Evolutionary conservation across 2,329 filamentous ascomycete genomes (phyloP), one percentile per base, ranked within the genome.

Genomic region (Verticillium zaregamsianum): DNA sequence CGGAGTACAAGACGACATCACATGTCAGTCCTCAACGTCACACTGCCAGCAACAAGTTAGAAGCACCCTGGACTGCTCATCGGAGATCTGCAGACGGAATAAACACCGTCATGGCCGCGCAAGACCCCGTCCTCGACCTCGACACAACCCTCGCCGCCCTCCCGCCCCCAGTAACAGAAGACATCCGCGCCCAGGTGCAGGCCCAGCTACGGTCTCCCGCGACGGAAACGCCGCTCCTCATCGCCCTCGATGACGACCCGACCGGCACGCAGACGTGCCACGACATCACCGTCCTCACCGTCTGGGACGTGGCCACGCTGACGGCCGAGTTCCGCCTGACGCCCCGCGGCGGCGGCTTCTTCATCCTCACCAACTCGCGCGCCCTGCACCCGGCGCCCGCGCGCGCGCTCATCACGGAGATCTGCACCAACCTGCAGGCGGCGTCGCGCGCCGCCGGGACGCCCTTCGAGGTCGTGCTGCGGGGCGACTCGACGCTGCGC

Each of bases 191-290:
- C 35, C 40, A 59, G 8, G 58, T 59, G 15, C 58, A 55, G 20
- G 15, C 58, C n/a, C 58, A 54, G 40, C 58, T 59, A 8, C 40
- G 23, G 15, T 11, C 20, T 8, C 20, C 52, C 23, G 25, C 32
- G 5, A 17, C 56, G 17, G 31, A 65, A 37, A 64, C 70, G 5
- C 73, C 74, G 14, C 68, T 73, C 9, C 71, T 79, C 17, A 72
- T 81, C 9, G 73, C 73, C 5, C 74, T 81, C 14, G 82, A 85
- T 63, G 83, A 86, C 64, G 82, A 86, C 63, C 82, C 83, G 33
- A 86, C 83, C 0, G 82, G 83, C 31, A 86, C 83, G 0, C 83
- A 86, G 66, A 86, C 84, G 23, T 85, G 83, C 69, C 81, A 86
- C 69, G 78, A 81, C 65, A 79, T 86, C 64, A 70, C 74, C 59